Evolutionary conservation across 2,329 filamentous ascomycete species (phyloP).

Genomic region (Exophiala spinifera): DNA sequence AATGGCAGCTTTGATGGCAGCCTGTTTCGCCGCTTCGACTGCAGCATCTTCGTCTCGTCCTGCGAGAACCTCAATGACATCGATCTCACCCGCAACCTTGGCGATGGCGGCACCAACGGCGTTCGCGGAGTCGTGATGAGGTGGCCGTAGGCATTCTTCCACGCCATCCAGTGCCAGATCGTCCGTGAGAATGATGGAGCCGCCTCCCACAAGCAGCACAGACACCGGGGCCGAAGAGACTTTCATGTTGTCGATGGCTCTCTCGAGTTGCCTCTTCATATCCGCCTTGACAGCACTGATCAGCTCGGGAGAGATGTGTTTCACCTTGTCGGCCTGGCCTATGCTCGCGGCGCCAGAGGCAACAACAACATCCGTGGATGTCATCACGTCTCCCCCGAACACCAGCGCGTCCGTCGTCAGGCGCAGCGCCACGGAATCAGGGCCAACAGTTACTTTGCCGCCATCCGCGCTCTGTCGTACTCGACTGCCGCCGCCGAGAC

Average conservation of each 20-base stretch:
- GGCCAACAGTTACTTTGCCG: conserved; percentile 48
- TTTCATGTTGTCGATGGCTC: conserved; percentile 56
- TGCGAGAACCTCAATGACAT: conserved; percentile 46
- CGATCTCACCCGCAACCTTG: conserved; percentile 53
- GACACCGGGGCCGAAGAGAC: conserved; percentile 49
- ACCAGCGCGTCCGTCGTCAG: conserved; percentile 48
- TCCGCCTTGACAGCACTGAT: conserved; percentile 36
- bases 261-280: conserved; percentile 50
- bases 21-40: conserved; percentile 25
- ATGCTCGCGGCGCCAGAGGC: conserved; percentile 34
- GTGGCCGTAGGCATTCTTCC: conserved; percentile 50
- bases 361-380: conserved; percentile 53
- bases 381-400: conserved; percentile 55
- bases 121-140: conserved; percentile 55
- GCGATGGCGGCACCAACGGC: conserved; percentile 60
- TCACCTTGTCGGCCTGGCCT: conserved; percentile 29
- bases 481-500: conserved; percentile 55
- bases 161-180: conserved; percentile 48
- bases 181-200: conserved; percentile 52
- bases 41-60: conserved; percentile 26
- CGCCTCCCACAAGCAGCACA: conserved; percentile 58
- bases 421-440: conserved; percentile 55
- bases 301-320: conserved; percentile 32
- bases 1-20: conserved; percentile 25
- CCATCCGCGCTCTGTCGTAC: conserved; percentile 34